Evolutionary conservation across 2,329 filamentous ascomycete species (phyloP).

Genomic region (Botrytis medusae): DNA sequence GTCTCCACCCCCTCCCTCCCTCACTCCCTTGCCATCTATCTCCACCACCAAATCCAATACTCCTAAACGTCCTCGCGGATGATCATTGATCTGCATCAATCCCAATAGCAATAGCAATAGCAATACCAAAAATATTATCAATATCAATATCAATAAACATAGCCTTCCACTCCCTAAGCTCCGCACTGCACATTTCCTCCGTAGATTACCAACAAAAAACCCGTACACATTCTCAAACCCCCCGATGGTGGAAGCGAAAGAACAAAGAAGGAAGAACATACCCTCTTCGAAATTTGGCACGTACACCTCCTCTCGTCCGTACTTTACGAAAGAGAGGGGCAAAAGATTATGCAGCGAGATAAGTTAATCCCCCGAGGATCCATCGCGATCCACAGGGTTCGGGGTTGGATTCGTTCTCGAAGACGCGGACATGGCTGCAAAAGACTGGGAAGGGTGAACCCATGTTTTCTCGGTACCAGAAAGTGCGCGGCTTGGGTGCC

Average conservation of each 20-base stretch:
- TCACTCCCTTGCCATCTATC: neutral
- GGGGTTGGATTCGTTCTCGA: neutral
- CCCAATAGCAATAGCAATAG: no score
- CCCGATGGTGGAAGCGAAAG: neutral
- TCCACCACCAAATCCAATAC: neutral
- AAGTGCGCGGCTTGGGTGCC: neutral
- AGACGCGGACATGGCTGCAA: neutral
- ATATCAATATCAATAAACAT: neutral
- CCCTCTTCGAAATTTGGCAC: neutral
- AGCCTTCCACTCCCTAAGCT: neutral
- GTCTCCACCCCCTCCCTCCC: neutral
- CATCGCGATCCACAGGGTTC: neutral
- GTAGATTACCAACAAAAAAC: neutral
- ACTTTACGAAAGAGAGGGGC: neutral
- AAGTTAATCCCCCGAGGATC: neutral
- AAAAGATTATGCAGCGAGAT: slow-evolving; percentile 4
- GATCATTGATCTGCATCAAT: neutral
- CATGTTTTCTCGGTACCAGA: neutral
- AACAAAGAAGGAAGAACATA: neutral
- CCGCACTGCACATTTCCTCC: neutral
- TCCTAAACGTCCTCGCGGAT: neutral
- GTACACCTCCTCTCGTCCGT: neutral
- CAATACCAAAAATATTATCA: neutral
- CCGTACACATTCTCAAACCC: neutral
- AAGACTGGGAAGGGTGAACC: neutral